Evolutionary conservation across 495 filamentous ascomycete genomes (phyloP).

Genomic region (Viridothelium virens): DNA sequence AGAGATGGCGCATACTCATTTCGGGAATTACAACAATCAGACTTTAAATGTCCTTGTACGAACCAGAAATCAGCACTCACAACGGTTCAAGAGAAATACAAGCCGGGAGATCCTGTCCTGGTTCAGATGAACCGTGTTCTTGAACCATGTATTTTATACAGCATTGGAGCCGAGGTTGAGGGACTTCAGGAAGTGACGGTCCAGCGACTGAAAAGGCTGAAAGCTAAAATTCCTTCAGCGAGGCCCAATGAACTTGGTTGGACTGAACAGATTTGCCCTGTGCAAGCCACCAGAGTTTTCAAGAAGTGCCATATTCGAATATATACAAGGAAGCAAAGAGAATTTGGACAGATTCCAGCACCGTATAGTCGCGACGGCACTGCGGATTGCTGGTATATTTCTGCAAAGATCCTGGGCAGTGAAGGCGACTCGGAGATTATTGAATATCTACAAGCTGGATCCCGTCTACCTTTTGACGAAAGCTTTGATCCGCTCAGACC

Average conservation of each 20-base stretch:
- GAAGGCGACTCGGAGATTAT: conserved; percentile 15
- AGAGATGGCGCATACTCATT: conserved; percentile 39
- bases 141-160: conserved; percentile 50
- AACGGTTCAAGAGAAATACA: conserved; percentile 28
- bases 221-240: conserved; percentile 18
- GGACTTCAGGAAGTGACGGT: conserved; percentile 34
- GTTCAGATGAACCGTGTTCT: conserved; percentile 30
- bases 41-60: conserved; percentile 36
- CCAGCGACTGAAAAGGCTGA: conserved; percentile 38
- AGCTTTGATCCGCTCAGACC: conserved; percentile 45
- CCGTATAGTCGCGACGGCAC: conserved; percentile 58
- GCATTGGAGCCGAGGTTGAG: conserved; percentile 34
- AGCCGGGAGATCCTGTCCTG: conserved; percentile 51
- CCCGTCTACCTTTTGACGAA: conserved; percentile 38
- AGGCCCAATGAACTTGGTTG: conserved; percentile 62
- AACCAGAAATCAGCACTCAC: conserved; percentile 16
- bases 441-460: conserved; percentile 23
- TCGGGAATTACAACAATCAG: conserved; percentile 43
- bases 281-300: conserved; percentile 38
- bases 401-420: conserved; percentile 28
- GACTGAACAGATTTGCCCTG: conserved; percentile 39
- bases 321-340: conserved; percentile 36
- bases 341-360: conserved; percentile 40
- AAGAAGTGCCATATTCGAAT: conserved; percentile 53
- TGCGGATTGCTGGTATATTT: conserved; percentile 58